Evolutionary conservation across 495 filamentous ascomycete species (phyloP), one percentile per base, ranked within the genome.

Genomic region (Massariosphaeria phaeospora): DNA sequence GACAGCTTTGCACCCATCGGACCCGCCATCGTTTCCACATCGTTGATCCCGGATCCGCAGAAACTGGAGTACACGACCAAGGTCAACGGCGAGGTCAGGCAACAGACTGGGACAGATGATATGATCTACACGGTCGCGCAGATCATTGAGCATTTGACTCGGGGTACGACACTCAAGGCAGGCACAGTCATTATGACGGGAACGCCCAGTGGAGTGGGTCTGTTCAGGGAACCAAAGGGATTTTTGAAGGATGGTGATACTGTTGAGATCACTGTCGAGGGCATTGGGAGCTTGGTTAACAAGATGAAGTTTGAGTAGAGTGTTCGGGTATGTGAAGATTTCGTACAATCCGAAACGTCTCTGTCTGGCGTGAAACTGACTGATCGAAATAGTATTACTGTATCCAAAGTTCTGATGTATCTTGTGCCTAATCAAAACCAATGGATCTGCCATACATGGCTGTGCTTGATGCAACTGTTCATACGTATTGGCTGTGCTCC

Each of bases 1-100:
- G 74, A 77, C 51, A 69, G 65, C 13, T 77, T 75, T 56, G 73
- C 70, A 12, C 75, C 75, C 1, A 66, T 77, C 17, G 75, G 75
- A 0, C 73, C 73, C 2, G 57, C 53, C 8, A 62, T 77, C 2
- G 67, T 70, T 24, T 62, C 52, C 34, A 49, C 65, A 13, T 39
- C 45, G 7, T 1, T 67, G 10, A 67, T 74, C 29, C 29, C 25
- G 13, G 62, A 68, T 50, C 57, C 53, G 47, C 52, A 61, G 41
- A 53, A 44, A 18, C 46, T 67, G 21, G 52, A 34, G 2, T 42
- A 72, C 17, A 45, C 48, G 9, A 72, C 72, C 9, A 66, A 63
- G 43, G 67, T 75, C 9, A 74, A 76, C 52, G 74, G 73, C 2
- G 44, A 72, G 44, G 46, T 62, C 23, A 66, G 65, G 49, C 74